Percentiles rank a stretch among this genome's conserved stretches.
Evolutionary conservation across 2,329 filamentous ascomycete genomes (phyloP).

Genomic region (Fusarium compactum): DNA sequence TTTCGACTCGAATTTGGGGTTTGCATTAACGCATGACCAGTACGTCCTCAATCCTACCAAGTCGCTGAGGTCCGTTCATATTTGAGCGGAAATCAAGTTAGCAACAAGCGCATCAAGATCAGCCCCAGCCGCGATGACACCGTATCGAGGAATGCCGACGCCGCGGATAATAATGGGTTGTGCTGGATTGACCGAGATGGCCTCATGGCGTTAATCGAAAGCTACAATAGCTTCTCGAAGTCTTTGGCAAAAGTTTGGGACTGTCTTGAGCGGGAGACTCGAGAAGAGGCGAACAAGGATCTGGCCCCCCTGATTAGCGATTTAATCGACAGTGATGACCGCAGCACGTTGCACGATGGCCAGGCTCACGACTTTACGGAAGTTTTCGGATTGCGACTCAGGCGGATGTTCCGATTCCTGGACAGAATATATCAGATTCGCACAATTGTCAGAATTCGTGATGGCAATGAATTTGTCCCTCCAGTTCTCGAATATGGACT

Average conservation of each 20-base stretch:
- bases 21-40: slow-evolving; percentile 30
- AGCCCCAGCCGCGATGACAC: slow-evolving; percentile 25
- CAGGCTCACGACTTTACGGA: slow-evolving; percentile 39
- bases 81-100: slow-evolving; percentile 36
- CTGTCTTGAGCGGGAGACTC: slow-evolving; percentile 29
- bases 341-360: slow-evolving; percentile 21
- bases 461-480: slow-evolving; percentile 43
- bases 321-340: slow-evolving; percentile 42
- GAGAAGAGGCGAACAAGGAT: slow-evolving; percentile 45
- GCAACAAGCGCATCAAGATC: slow-evolving; percentile 48
- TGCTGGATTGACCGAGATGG: slow-evolving; percentile 47
- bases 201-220: slow-evolving; percentile 40
- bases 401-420: slow-evolving; percentile 37
- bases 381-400: slow-evolving; percentile 39
- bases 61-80: slow-evolving; percentile 45
- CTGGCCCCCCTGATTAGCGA: slow-evolving; percentile 40
- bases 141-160: background rate
- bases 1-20: background rate
- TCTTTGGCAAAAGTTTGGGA: slow-evolving; percentile 40
- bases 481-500: slow-evolving; percentile 42
- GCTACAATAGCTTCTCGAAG: slow-evolving; percentile 42
- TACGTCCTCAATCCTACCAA: slow-evolving; percentile 42
- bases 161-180: slow-evolving; percentile 11
- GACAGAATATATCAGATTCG: slow-evolving; percentile 48
- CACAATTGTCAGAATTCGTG: slow-evolving; percentile 45